Percentiles rank a stretch among this genome's conserved stretches.
phyloP scores from a whole-genome alignment of 805 yeast species.

The Dipodascus albidus region DNA sequence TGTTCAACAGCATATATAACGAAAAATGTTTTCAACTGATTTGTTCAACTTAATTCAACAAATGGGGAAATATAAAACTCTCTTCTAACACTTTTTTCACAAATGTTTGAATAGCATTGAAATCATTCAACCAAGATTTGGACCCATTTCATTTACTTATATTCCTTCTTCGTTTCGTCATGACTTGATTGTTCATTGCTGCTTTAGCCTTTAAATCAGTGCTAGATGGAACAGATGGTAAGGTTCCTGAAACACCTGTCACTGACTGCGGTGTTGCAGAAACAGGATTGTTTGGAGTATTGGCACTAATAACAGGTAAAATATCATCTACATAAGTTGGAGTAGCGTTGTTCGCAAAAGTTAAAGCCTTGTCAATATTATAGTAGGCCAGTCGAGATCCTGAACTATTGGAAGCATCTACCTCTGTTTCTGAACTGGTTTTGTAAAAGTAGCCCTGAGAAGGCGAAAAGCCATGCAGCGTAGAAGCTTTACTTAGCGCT shows the following conservation, averaged over 20 bases:
- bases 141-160: too few relatives aligned
- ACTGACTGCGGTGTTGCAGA: background rate
- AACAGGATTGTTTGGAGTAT: background rate
- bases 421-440: background rate
- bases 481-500: slow-evolving; percentile 36
- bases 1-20: too few relatives aligned
- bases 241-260: background rate
- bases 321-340: slow-evolving; percentile 1
- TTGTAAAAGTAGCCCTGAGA: slow-evolving; percentile 45
- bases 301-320: background rate
- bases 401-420: background rate
- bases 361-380: background rate
- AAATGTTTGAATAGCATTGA: background rate
- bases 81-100: too few relatives aligned
- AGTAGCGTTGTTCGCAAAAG: background rate
- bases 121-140: too few relatives aligned
- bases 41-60: too few relatives aligned
- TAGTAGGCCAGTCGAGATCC: background rate
- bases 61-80: too few relatives aligned
- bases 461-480: slow-evolving; percentile 45
- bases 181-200: background rate
- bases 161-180: slow-evolving; percentile 1
- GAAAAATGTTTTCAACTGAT: too few relatives aligned
- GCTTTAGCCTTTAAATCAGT: slow-evolving; percentile 1
- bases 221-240: background rate